Evolutionary conservation across 129 eudicot species (phyloP).

Genomic region (Centaurea solstitialis): DNA sequence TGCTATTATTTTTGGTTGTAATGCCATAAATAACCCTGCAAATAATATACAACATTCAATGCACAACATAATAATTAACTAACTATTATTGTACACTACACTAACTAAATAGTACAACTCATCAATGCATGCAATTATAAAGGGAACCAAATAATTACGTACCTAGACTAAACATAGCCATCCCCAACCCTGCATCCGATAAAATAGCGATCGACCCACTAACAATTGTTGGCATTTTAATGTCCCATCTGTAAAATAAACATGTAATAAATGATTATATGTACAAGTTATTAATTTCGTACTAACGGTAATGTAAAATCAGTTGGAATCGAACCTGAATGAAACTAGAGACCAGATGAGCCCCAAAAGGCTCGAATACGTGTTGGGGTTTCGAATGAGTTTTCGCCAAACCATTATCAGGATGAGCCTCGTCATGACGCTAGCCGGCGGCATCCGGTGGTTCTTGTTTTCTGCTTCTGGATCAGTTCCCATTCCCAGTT

Average conservation of each 20-base stretch:
- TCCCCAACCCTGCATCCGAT: slow-evolving; percentile 97
- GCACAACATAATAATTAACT: background rate
- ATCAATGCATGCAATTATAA: background rate
- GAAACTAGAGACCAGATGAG: slow-evolving; percentile 93
- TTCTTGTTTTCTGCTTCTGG: slow-evolving; percentile 48
- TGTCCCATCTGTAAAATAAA: slow-evolving; percentile 60
- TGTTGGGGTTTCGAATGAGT: slow-evolving; percentile 92
- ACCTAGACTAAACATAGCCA: slow-evolving; percentile 99
- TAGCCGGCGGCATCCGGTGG: slow-evolving; percentile 96
- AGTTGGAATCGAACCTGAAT: slow-evolving; percentile 51
- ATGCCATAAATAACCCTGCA: slow-evolving; percentile 94
- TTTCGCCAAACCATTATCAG: slow-evolving; percentile 99
- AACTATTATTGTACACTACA: background rate
- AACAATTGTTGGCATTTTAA: slow-evolving; percentile 90
- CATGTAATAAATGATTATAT: background rate
- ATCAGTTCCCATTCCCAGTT: slow-evolving; percentile 51
- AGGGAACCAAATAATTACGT: slow-evolving; percentile 4
- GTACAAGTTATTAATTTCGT: background rate
- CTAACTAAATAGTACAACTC: background rate
- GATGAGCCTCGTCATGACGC: slow-evolving; percentile 94
- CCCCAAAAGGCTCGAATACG: slow-evolving; percentile 89
- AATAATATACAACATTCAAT: background rate
- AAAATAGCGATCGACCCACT: slow-evolving; percentile 91
- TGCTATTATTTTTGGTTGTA: slow-evolving; percentile 94
- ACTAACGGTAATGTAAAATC: background rate